Evolutionary conservation across 306 rosid genomes (phyloP), one percentile per base, ranked within the genome.

Genomic region (Inga laurina): DNA sequence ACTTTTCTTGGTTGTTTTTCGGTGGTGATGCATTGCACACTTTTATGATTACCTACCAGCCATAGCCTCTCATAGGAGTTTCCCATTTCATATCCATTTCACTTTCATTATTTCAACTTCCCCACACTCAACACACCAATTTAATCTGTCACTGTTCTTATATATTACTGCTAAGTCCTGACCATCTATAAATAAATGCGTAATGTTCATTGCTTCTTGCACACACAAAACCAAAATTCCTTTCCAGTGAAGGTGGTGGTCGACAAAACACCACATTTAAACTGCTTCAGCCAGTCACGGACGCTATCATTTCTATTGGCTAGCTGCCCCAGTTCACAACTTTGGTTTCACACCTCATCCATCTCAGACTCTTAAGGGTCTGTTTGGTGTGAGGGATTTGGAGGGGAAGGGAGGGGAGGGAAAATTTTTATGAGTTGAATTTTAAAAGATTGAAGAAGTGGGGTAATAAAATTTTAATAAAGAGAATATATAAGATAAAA

Each of bases 191-290:
- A 37, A 72, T 73, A 77, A 72, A 62, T 83, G 64, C 84, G 0
- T 19, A n/a, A 54, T 41, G 16, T 18, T 48, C 19, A 9, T 16
- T 54, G 62, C 32, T 46, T 61, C 11, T 37, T 43, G n/a, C 74
- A 41, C 54, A 10, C 54, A 49, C 54, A 49, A 0, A 48, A 10
- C 18, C 16, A 11, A 49, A 49, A 49, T 14, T 13, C 54, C 19
- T 12, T 52, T 16, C 21, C 49, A 12, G 72, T 13, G 39, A 24
- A 67, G 54, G 61, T 46, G 68, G 81, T 84, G 85, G 87, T 74
- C 56, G 39, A 74, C 78, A 70, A 7, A 24, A 37, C 45, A 71
- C 82, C 87, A 78, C 87, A 90, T 82, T 84, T 82, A 74, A 56
- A 46, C 19, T 32, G 67, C 24, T 67, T 52, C 12, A 75, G 39